Evolutionary conservation across 805 yeast genomes (phyloP), one percentile per base, ranked within the genome.

Genomic region (Kockiozyma suomiensis): DNA sequence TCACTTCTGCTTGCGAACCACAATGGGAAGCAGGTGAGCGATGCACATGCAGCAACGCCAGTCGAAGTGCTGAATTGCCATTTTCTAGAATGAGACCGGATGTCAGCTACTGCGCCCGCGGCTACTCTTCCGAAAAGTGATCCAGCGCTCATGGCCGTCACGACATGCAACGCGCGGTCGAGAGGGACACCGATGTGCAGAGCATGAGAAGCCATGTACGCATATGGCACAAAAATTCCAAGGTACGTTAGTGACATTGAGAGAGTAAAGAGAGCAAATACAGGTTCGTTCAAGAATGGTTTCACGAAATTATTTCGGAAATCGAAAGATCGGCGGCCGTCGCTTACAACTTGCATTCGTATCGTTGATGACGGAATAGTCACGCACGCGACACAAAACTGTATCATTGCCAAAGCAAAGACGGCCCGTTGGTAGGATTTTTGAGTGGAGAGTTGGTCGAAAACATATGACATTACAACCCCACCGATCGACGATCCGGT

Each of bases 401-500:
- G 28, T 1, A 38, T 50, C 12, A 26, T 10, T 6, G 54, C 47
- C 5, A 50, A 30, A n/a, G 23, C 12, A 41, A 21, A 28, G 5
- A 50, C 23, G 8, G 54, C 54, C 12, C 21, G 47, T 23, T 41
- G 25, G 47, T 26, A 50, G 3, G 47, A 23, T 2, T 30, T 19
- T 10, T 41, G 17, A 5, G 54, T 50, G 26, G 32, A 26, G 23
- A 40, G n/a, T 19, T 69, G 69, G 51, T 79, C 74, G 17, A 81
- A 74, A 74, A 78, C 74, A 48, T 79, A 69, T 10, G 84, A 82
- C 68, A 79, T 79, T 19, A 77, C 55, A 52, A 79, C 70, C 10
- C 84, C 82, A 1, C 85, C 85, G 10, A 81, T 66, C 3, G 82
- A 76, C 0, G 84, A 81, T 12, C 85, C 85, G 7, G 78, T 65